Percentiles rank a stretch among this genome's conserved stretches.
Evolutionary conservation across 2,329 filamentous ascomycete genomes (phyloP).

Genomic region (Colletotrichum tabaci): DNA sequence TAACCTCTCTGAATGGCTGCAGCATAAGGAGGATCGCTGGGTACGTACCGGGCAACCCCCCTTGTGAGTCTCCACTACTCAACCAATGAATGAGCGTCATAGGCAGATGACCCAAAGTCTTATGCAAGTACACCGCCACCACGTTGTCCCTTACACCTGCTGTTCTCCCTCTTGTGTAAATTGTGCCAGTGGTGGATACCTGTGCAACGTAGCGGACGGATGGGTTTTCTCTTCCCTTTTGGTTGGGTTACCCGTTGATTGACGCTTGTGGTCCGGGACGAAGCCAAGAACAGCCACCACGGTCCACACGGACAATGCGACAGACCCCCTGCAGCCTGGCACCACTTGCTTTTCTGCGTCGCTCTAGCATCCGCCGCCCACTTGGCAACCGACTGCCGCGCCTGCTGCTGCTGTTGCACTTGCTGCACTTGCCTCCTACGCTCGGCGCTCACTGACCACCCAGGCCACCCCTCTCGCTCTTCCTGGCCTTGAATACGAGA

Average conservation of each 20-base stretch:
- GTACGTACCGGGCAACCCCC: slow-evolving; percentile 7
- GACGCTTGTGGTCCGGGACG: slow-evolving; percentile 19
- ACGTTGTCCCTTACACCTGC: slow-evolving; percentile 31
- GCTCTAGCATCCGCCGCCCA: slow-evolving; percentile 2
- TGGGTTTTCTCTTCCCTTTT: neutral
- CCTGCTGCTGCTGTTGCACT: neutral
- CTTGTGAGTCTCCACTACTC: neutral
- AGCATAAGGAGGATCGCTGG: neutral
- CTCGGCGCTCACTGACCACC: slow-evolving; percentile 21
- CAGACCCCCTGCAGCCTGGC: slow-evolving; percentile 8
- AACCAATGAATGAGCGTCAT: slow-evolving; percentile 22
- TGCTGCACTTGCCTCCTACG: neutral
- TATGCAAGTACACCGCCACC: slow-evolving; percentile 22
- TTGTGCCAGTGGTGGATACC: neutral
- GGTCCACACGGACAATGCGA: slow-evolving; percentile 33
- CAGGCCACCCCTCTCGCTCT: slow-evolving; percentile 10
- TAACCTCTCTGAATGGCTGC: slow-evolving; percentile 22
- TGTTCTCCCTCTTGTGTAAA: neutral
- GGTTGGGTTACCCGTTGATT: slow-evolving; percentile 18
- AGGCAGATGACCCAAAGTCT: neutral
- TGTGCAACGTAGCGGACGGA: slow-evolving; percentile 21
- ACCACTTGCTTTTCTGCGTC: neutral
- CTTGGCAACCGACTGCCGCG: slow-evolving; percentile 14
- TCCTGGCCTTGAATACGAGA: slow-evolving; percentile 30
- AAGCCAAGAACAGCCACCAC: slow-evolving; percentile 30